A percentile compares a stretch with the other conserved stretches of the same genome.
phyloP scores from a whole-genome alignment of 75 land plant genomes.

The Gnetum montanum region DNA sequence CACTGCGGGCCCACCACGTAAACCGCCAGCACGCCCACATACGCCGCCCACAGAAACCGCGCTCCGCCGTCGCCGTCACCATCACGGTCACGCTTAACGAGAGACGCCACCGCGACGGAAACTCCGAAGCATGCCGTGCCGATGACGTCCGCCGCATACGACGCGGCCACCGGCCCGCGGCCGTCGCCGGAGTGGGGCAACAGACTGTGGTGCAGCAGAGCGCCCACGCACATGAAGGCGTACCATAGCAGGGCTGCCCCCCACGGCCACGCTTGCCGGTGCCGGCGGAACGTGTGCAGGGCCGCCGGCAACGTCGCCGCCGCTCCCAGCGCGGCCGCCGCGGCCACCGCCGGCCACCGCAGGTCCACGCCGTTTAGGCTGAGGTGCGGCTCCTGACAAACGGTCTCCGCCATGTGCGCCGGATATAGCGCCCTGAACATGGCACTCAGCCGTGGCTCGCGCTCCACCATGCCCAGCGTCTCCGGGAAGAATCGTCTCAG shows the following conservation, averaged over 20 bases:
- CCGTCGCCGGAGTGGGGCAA: too few species aligned
- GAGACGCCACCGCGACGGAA: not conserved
- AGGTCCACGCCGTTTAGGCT: too few species aligned
- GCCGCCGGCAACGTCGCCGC: not conserved
- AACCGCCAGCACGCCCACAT: not conserved
- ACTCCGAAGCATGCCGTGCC: not conserved
- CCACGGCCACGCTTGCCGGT: not conserved
- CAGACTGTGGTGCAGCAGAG: not conserved
- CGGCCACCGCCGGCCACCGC: conserved; percentile 1
- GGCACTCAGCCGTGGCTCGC: too few species aligned
- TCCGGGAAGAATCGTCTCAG: too few species aligned
- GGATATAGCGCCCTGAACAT: too few species aligned
- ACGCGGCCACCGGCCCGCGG: too few species aligned
- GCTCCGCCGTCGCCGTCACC: not conserved
- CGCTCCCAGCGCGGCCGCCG: not conserved
- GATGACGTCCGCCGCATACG: not conserved
- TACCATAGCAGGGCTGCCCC: not conserved
- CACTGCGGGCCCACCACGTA: not conserved
- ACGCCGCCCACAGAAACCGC: not conserved
- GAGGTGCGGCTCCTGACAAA: too few species aligned
- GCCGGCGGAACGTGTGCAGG: not conserved
- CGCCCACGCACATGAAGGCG: conserved; percentile 2
- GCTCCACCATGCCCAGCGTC: too few species aligned
- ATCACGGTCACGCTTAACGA: too few species aligned
- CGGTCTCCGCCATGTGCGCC: too few species aligned